Base-by-base conservation (phyloP, 805 yeast species). In the Saccharomycopsis fibuligera region DNA sequence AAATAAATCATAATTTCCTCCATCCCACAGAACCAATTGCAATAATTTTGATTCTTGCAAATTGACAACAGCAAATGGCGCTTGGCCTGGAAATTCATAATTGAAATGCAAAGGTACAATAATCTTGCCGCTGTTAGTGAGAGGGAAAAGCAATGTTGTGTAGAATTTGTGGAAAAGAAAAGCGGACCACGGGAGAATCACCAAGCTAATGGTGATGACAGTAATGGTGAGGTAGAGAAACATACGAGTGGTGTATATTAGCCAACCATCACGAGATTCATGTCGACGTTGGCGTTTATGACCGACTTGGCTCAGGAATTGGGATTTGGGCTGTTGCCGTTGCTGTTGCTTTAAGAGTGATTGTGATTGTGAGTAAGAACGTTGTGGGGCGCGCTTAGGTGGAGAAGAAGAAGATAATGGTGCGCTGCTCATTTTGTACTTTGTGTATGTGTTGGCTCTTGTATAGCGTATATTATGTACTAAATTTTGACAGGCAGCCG, bases 181-280 rank as follows among this genome's bases (percentile, higher is more conserved):
- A 12, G 45, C 27, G 3, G 54, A 51, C 54, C 54, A 51, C 4
- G 54, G 54, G 12, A 51, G 35, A 14, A 51, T 44, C 5, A 44
- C 9, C 22, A 44, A n/a, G 8, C 35, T 23, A 5, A 39, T 29
- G 19, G 36, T 24, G 9, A 25, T 2, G 12, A 50, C 17, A 12
- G 43, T 25, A 4, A n/a, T 42, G 22, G 35, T n/a, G 12, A 27
- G 31, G 16, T 30, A 19, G 19, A 30, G n/a, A 31, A 14, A 30
- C 21, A 36, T 30, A n/a, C 30, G 17, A 29, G 35, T 41, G 8
- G 8, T 27, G 31, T 8, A 27, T 27, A 27, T 27, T 12, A 27
- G 12, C 31, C 8, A 8, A 12, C 12, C 31, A 27, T 27, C 12
- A n/a, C n/a, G n/a, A n/a, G n/a, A n/a, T n/a, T n/a, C n/a, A n/a